Conservation (phyloP, 2,329 filamentous ascomycete species). For the Talaromyces sp. region DNA sequence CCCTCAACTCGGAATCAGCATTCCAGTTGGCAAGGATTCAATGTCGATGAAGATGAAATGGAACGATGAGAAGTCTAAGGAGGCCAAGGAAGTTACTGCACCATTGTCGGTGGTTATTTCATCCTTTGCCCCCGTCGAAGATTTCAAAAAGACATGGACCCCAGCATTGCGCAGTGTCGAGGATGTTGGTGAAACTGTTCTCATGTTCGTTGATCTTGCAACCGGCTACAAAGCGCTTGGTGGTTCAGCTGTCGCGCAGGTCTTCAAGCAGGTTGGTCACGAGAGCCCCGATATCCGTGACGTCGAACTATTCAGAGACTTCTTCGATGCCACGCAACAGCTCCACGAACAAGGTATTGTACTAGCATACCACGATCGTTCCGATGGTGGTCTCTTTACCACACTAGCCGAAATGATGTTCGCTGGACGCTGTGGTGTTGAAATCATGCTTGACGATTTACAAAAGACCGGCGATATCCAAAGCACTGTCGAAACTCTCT, state of each 20-base stretch:
- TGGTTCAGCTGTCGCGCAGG: constrained; percentile 86
- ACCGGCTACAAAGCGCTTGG: constrained; percentile 76
- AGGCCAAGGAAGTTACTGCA: constrained; percentile 81
- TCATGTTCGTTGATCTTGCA: constrained; percentile 89
- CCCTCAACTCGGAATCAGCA: constrained; percentile 82
- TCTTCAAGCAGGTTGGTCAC: constrained; percentile 79
- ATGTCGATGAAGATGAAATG: constrained; percentile 99
- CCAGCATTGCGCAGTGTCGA: constrained; percentile 78
- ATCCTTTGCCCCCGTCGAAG: constrained; percentile 78
- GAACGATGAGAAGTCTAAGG: constrained; percentile 65
- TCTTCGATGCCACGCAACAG: constrained; percentile 78
- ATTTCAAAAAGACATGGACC: constrained; percentile 87
- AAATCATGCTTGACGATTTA: constrained; percentile 73
- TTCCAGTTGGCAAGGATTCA: constrained; percentile 96
- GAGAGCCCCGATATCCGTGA: constrained; percentile 84
- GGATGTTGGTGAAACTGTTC: constrained; percentile 81
- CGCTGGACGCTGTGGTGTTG: constrained; percentile 82
- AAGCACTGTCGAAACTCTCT: constrained; percentile 71
- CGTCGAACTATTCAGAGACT: constrained; percentile 76
- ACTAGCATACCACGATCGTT: constrained; percentile 90
- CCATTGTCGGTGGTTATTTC: constrained; percentile 89
- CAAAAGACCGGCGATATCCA: constrained; percentile 58
- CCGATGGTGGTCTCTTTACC: constrained; percentile 87
- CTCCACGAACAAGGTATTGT: constrained; percentile 68
- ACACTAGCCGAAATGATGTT: constrained; percentile 98